Percentiles rank a stretch among this genome's conserved stretches.
phyloP scores from a whole-genome alignment of 352 stramenopile genomes.

The Phytophthora multivora region DNA sequence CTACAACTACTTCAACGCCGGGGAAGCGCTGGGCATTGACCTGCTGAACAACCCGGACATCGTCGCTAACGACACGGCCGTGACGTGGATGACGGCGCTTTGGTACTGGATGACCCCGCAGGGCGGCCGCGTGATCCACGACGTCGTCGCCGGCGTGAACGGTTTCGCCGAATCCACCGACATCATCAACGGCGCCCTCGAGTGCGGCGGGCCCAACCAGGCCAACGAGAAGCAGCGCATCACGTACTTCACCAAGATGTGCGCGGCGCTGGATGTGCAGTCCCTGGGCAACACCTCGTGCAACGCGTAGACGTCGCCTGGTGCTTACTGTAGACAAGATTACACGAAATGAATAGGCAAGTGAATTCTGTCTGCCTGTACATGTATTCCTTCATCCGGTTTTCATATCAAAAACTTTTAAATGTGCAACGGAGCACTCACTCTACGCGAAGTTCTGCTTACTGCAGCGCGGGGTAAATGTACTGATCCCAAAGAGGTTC shows the following conservation, averaged over 20 bases:
- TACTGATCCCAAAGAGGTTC: conserved; percentile 92
- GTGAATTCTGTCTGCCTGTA: not conserved
- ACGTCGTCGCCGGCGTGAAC: conserved; percentile 38
- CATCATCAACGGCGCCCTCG: conserved; percentile 56
- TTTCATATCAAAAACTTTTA: not conserved
- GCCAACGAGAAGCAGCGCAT: conserved; percentile 49
- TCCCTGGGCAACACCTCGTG: conserved; percentile 41
- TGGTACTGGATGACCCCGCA: conserved; percentile 65
- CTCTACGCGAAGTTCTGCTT: not conserved
- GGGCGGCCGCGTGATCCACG: conserved; percentile 44
- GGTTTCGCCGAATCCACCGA: conserved; percentile 49
- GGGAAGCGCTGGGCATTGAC: conserved; percentile 41
- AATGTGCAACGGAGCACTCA: no score
- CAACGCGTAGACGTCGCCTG: conserved; percentile 32
- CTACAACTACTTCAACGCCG: conserved; percentile 57
- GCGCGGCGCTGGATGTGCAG: conserved; percentile 34
- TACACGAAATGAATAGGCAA: conserved; percentile 4
- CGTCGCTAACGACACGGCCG: conserved; percentile 36
- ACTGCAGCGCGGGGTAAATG: conserved; percentile 39
- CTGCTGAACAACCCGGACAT: conserved; percentile 44
- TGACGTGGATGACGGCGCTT: conserved; percentile 56
- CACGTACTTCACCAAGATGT: conserved; percentile 31
- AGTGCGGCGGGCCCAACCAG: conserved; percentile 47
- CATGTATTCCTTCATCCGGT: not conserved
- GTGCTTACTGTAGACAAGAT: not conserved